Percentiles rank a stretch among this genome's conserved stretches.
phyloP scores from a whole-genome alignment of 441 rosid genomes.

The Eruca vesicaria region DNA sequence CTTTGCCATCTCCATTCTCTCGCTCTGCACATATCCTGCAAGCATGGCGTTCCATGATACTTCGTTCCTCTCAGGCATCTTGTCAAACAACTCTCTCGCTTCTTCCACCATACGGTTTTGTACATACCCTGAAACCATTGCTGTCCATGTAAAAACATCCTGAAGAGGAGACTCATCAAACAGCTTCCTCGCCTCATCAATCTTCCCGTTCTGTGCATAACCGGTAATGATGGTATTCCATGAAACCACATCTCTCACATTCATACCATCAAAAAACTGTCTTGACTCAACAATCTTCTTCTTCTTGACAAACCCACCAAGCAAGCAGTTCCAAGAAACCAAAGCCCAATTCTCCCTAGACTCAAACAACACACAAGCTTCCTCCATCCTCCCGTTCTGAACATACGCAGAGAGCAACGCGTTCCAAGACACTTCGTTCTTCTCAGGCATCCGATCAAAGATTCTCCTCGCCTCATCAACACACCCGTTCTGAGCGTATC shows the following conservation, averaged over 20 bases:
- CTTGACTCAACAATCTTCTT: slow-evolving; percentile 55
- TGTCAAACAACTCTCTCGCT: slow-evolving; percentile 55
- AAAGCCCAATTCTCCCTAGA: slow-evolving; percentile 54
- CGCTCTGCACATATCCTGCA: slow-evolving; percentile 66
- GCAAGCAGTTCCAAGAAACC: slow-evolving; percentile 80
- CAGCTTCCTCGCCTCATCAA: slow-evolving; percentile 51
- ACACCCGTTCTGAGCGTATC: slow-evolving; percentile 71
- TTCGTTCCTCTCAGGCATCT: slow-evolving; percentile 64
- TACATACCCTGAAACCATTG: slow-evolving; percentile 69
- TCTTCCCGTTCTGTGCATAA: slow-evolving; percentile 60
- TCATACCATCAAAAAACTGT: slow-evolving; percentile 50
- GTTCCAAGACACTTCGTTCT: slow-evolving; percentile 67
- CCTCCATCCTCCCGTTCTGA: slow-evolving; percentile 63
- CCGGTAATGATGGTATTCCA: slow-evolving; percentile 72
- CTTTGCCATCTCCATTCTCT: slow-evolving; percentile 60
- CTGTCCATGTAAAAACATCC: slow-evolving; percentile 81
- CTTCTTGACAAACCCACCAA: slow-evolving; percentile 69
- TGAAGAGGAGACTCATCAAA: slow-evolving; percentile 55
- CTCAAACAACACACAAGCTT: slow-evolving; percentile 55
- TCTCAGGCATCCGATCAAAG: slow-evolving; percentile 58
- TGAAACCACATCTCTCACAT: slow-evolving; percentile 57
- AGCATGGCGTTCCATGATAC: slow-evolving; percentile 83
- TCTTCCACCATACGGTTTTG: slow-evolving; percentile 63
- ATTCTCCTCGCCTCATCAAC: slow-evolving; percentile 58
- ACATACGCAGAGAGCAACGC: slow-evolving; percentile 64